Evolutionary conservation across 2,329 filamentous ascomycete species (phyloP), one percentile per base, ranked within the genome.

Genomic region (Lasiodiplodia citricola): DNA sequence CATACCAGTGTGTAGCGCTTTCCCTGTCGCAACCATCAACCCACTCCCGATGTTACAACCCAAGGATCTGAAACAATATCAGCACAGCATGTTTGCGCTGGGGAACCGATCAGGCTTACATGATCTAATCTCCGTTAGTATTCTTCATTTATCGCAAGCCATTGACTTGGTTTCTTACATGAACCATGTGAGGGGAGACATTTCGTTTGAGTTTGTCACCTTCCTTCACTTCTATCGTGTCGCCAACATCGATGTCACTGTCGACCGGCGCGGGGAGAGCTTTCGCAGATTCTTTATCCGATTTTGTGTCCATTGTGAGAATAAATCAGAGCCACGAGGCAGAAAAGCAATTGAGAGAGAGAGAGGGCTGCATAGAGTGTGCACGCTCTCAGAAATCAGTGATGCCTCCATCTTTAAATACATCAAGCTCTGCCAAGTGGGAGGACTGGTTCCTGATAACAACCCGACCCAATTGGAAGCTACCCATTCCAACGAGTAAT

Each of bases 21-120:
- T 69, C 16, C 76, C 76, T 5, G 74, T 76, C 25, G 73, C 73
- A 64, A 78, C 74, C 68, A 78, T 76, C 21, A 78, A 70, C 66
- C 76, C 76, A 47, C 73, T 74, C 37, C 76, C 76, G 57, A 78
- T 78, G 35, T 75, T 75, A 5, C 74, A 73, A 55, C 77, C 76
- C 16, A 75, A 63, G 0, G 73, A 71, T 56, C 54, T 56, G 23
- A 4, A 54, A 18, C 3, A 14, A n/a, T 0, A n/a, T 54, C 28
- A 18, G 16, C 25, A 31, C 14, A 18, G 23, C 8, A 11, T 2
- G 16, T 54, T 54, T 2, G 10, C 16, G 25, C 13, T 23, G 16
- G 10, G 3, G 25, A 11, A 7, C 16, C 8, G 14, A 54, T 5
- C 8, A 11, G 3, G 51, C 25, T 31, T 54, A 54, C 51, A 54